These are phyloP conservation scores for Xylariaceae sp. DNA, from an alignment of 2,329 filamentous ascomycete genomes.

Conservation along the genomic window DNA sequence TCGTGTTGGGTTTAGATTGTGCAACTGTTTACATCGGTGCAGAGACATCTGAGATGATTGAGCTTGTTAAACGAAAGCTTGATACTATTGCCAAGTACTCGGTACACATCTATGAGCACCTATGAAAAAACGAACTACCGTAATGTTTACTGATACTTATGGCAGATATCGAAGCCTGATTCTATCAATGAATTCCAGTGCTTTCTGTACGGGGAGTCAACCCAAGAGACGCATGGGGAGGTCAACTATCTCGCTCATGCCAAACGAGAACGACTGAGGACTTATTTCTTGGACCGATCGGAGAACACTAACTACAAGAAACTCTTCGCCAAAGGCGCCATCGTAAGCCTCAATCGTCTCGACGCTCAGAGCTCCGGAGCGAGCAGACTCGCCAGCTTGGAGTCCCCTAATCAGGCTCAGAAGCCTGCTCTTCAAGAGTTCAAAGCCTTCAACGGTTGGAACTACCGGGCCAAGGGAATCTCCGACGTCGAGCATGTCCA, in stretches of 20 bases:
- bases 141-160: not conserved
- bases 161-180: not conserved
- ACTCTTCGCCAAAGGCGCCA: not conserved
- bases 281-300: conserved; percentile 17
- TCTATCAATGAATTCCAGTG: conserved; percentile 5
- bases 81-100: conserved; percentile 13
- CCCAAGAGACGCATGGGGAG: conserved; percentile 7
- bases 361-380: too few relatives aligned
- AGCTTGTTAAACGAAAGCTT: conserved; percentile 15
- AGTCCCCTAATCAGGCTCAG: too few relatives aligned
- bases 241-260: conserved; percentile 16
- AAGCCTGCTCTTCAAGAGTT: too few relatives aligned
- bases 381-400: too few relatives aligned
- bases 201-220: conserved; percentile 17
- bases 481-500: too few relatives aligned
- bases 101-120: conserved; percentile 13
- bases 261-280: conserved; percentile 4
- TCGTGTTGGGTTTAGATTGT: conserved; percentile 9
- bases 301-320: not conserved
- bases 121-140: too few relatives aligned
- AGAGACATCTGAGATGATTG: conserved; percentile 2
- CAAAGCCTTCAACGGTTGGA: conserved; percentile 5
- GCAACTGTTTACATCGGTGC: conserved; percentile 17
- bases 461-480: conserved; percentile 4
- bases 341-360: not conserved